Conservation (phyloP, 140 eudicot species). For the Oenanthe javanica region DNA sequence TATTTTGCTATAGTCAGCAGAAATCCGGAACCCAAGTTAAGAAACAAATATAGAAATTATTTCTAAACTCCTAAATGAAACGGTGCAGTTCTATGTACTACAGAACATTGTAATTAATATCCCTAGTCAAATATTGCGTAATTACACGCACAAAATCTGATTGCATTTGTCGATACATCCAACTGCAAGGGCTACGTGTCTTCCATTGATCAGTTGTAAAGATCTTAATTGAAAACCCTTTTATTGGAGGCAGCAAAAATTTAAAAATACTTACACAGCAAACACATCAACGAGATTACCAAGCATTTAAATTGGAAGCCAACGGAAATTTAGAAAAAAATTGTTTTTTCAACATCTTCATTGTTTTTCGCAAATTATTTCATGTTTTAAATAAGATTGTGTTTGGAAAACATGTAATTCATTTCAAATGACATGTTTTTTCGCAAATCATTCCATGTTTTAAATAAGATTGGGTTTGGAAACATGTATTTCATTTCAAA, state of each 20-base stretch:
- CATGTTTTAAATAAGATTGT: background rate
- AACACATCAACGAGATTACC: background rate
- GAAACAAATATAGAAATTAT: background rate
- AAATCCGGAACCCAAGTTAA: background rate
- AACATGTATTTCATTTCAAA: no score
- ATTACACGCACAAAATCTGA: background rate
- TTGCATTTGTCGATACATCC: no score
- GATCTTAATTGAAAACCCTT: background rate
- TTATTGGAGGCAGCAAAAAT: background rate
- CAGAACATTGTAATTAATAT: no score
- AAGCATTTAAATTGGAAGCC: background rate
- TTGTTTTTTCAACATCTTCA: background rate
- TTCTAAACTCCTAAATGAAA: background rate
- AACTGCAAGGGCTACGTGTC: background rate
- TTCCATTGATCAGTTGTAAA: background rate
- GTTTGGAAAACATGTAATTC: no score
- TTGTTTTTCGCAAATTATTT: background rate
- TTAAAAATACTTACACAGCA: background rate
- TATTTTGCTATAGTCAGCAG: background rate
- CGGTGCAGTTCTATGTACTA: background rate
- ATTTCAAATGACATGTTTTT: background rate
- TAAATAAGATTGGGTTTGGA: no score
- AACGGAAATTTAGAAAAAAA: background rate
- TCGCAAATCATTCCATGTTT: background rate
- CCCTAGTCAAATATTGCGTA: background rate